phyloP scores from a whole-genome alignment of 108 stramenopile species.

The Conticribra weissflogii region DNA sequence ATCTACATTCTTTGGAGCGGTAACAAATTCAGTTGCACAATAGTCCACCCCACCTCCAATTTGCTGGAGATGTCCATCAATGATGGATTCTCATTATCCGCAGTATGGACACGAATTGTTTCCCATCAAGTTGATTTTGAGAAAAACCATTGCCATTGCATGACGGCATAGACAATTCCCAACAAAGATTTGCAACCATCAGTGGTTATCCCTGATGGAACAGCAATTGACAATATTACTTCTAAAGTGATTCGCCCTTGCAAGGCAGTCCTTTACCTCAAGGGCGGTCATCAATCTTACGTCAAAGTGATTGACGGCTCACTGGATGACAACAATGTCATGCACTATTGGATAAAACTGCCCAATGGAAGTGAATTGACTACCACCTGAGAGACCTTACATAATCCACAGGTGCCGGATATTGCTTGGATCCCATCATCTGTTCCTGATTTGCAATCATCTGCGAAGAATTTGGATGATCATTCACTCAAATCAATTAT shows the following conservation, averaged over 20 bases:
- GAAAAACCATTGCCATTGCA: too few species aligned
- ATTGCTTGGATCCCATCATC: neutral
- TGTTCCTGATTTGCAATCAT: neutral
- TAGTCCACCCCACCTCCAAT: neutral
- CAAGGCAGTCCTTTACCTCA: neutral
- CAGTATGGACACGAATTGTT: neutral
- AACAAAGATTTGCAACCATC: too few species aligned
- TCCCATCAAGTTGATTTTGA: neutral
- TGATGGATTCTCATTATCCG: neutral
- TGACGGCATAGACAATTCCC: too few species aligned
- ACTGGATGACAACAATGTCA: neutral
- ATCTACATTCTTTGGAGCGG: neutral
- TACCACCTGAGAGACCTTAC: neutral
- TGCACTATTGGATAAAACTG: neutral
- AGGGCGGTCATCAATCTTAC: neutral
- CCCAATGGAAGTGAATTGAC: neutral
- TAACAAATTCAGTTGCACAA: neutral
- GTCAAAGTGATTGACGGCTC: neutral
- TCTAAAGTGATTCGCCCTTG: neutral
- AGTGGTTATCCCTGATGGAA: too few species aligned
- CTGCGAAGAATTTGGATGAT: neutral
- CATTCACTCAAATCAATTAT: neutral
- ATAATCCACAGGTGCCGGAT: neutral
- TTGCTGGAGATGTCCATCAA: neutral
- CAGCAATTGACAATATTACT: neutral